These are phyloP conservation scores for Diaporthe citriasiana DNA, from an alignment of 2,329 filamentous ascomycete genomes.

Conservation along the genomic window DNA sequence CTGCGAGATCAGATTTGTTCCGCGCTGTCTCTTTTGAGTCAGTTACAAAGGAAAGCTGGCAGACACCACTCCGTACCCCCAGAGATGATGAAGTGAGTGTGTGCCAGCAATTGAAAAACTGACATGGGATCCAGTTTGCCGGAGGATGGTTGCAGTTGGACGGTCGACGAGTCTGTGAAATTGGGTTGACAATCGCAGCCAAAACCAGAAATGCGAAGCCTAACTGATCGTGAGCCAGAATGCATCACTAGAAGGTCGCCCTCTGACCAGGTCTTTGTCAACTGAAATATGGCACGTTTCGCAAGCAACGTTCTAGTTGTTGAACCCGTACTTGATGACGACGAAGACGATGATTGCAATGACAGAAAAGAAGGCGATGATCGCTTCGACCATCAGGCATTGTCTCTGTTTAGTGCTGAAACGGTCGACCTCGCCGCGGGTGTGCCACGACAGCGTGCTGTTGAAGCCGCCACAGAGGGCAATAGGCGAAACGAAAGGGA, in stretches of 20 bases:
- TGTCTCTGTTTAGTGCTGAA: constrained; percentile 56
- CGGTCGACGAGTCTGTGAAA: neutral
- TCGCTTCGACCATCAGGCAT: constrained; percentile 53
- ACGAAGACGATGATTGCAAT: constrained; percentile 44
- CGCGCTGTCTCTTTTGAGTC: neutral
- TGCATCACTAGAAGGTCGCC: neutral
- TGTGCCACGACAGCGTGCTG: constrained; percentile 63
- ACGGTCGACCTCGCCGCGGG: constrained; percentile 58
- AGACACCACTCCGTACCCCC: neutral
- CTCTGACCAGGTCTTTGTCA: neutral
- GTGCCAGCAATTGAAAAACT: neutral
- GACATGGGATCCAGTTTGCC: neutral
- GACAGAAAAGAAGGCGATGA: constrained; percentile 44
- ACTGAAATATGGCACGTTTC: neutral
- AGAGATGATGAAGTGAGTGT: neutral
- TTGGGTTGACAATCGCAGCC: neutral
- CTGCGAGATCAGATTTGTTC: neutral
- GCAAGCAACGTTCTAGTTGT: neutral
- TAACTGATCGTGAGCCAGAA: neutral
- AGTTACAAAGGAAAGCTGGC: neutral
- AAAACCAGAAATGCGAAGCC: neutral
- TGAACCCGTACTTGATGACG: constrained; percentile 42
- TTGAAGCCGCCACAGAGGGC: constrained; percentile 61
- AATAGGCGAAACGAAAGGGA: constrained; percentile 64
- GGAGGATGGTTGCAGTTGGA: neutral